Evolutionary conservation across 2,329 filamentous ascomycete species (phyloP).

Genomic region (Aspergillus novofumigatus): DNA sequence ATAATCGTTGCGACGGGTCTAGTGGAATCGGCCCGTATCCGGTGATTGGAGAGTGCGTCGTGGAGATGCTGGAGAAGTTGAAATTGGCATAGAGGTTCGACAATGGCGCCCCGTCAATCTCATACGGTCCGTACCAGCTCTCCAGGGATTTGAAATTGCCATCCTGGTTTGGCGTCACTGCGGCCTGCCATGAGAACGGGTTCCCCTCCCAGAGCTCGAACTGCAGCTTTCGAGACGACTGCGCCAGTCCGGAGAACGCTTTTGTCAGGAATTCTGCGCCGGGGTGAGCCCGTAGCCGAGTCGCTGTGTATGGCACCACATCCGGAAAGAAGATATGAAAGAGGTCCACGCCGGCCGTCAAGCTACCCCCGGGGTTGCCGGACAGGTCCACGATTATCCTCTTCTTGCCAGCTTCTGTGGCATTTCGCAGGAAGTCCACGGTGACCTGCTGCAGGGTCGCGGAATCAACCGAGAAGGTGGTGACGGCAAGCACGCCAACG

Average conservation of each 20-base stretch:
- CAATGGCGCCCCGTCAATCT: conserved; percentile 15
- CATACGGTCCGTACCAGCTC: conserved; percentile 41
- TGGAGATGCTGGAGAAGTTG: conserved; percentile 22
- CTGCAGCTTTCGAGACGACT: neutral
- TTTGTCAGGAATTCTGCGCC: conserved; percentile 34
- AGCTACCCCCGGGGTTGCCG: conserved; percentile 56
- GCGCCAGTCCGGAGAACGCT: conserved; percentile 12
- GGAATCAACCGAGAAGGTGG: conserved; percentile 14
- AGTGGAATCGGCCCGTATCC: conserved; percentile 21
- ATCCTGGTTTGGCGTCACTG: conserved; percentile 23
- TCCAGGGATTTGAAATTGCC: conserved; percentile 40
- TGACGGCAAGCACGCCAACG: neutral
- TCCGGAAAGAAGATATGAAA: conserved; percentile 55
- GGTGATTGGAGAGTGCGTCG: conserved; percentile 17
- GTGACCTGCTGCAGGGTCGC: conserved; percentile 3
- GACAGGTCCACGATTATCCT: conserved; percentile 63
- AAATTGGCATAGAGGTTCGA: conserved; percentile 24
- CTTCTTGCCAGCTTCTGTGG: conserved; percentile 45
- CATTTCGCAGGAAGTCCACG: conserved; percentile 23
- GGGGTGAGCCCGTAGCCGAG: conserved; percentile 45
- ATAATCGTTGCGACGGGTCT: conserved; percentile 18
- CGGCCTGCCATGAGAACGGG: conserved; percentile 6
- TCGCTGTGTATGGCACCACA: conserved; percentile 42
- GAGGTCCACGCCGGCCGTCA: conserved; percentile 45
- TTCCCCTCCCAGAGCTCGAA: neutral